These are phyloP conservation scores for Magnolia sinica DNA, from an alignment of 164 flowering plant species.

Conservation along the genomic window DNA sequence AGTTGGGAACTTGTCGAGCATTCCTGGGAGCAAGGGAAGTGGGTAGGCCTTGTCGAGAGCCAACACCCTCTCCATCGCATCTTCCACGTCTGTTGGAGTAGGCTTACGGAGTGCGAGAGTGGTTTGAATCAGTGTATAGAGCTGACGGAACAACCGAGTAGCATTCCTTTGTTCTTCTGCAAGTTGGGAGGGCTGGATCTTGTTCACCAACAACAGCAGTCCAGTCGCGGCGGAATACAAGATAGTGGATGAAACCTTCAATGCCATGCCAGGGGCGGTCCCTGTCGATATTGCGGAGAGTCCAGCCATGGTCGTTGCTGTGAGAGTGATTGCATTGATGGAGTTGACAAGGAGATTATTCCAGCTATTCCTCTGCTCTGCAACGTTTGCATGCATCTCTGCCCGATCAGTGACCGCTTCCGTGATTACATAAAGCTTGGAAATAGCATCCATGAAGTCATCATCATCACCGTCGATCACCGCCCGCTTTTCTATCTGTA, in stretches of 20 bases:
- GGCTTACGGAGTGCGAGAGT: slow-evolving; percentile 27
- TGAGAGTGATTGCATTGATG: slow-evolving; percentile 39
- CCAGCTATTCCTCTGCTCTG: slow-evolving; percentile 51
- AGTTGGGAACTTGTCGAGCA: slow-evolving; percentile 52
- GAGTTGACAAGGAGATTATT: slow-evolving; percentile 41
- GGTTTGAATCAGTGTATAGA: slow-evolving; percentile 41
- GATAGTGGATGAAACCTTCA: slow-evolving; percentile 44
- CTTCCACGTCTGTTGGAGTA: slow-evolving; percentile 21
- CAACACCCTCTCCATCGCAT: slow-evolving; percentile 36
- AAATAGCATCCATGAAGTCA: not conserved
- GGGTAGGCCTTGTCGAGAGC: slow-evolving; percentile 56
- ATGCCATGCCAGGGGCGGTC: slow-evolving; percentile 18
- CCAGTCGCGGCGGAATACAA: slow-evolving; percentile 57
- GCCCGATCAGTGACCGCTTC: slow-evolving; percentile 39
- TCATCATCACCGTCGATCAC: not conserved
- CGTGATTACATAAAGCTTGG: slow-evolving; percentile 35
- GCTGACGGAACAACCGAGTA: slow-evolving; percentile 51
- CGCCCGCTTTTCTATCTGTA: not conserved
- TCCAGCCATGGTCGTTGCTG: slow-evolving; percentile 48
- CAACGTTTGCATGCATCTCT: slow-evolving; percentile 49
- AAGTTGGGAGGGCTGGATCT: slow-evolving; percentile 74
- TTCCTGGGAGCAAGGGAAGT: slow-evolving; percentile 43
- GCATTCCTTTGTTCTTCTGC: slow-evolving; percentile 80
- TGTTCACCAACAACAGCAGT: slow-evolving; percentile 52
- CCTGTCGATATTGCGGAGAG: slow-evolving; percentile 63